phyloP scores from a whole-genome alignment of 331 rosid species.

The Phaseolus coccineus region DNA sequence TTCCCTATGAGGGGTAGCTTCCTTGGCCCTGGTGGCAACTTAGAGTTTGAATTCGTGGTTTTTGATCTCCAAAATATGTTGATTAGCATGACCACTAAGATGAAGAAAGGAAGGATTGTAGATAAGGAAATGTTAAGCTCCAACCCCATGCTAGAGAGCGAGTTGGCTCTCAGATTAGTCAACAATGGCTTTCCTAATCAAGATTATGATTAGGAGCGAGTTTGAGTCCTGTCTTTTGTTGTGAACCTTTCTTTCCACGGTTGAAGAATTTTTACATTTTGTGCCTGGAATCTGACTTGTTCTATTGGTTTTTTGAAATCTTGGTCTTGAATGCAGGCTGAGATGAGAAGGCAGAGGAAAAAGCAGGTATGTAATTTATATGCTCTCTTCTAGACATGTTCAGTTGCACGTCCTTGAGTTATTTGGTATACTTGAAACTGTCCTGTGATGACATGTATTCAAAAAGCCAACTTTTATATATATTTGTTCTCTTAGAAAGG shows the following conservation, averaged over 20 bases:
- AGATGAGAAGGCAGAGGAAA: conserved; percentile 55
- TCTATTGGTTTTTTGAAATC: conserved; percentile 29
- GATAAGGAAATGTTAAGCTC: background rate
- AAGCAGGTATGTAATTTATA: conserved; percentile 55
- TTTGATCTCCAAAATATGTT: conserved; percentile 26
- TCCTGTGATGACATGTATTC: background rate
- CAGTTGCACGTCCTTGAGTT: background rate
- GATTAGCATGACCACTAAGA: conserved; percentile 34
- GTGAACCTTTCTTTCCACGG: background rate
- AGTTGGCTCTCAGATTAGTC: background rate
- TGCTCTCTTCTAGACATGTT: conserved; percentile 16
- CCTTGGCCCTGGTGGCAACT: conserved; percentile 50
- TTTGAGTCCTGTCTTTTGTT: background rate
- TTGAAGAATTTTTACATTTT: conserved; percentile 12
- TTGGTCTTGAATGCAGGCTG: conserved; percentile 63
- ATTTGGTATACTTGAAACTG: background rate
- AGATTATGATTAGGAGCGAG: background rate
- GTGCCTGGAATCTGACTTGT: conserved; percentile 34
- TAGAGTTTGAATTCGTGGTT: conserved; percentile 28
- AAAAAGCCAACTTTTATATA: conserved; percentile 3
- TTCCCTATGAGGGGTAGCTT: conserved; percentile 50
- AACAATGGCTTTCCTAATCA: background rate
- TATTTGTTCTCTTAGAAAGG: background rate
- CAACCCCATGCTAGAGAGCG: background rate
- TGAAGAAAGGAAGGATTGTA: conserved; percentile 31